phyloP scores from a whole-genome alignment of 2,329 filamentous ascomycete species.

The Penicillium sclerotigenum region DNA sequence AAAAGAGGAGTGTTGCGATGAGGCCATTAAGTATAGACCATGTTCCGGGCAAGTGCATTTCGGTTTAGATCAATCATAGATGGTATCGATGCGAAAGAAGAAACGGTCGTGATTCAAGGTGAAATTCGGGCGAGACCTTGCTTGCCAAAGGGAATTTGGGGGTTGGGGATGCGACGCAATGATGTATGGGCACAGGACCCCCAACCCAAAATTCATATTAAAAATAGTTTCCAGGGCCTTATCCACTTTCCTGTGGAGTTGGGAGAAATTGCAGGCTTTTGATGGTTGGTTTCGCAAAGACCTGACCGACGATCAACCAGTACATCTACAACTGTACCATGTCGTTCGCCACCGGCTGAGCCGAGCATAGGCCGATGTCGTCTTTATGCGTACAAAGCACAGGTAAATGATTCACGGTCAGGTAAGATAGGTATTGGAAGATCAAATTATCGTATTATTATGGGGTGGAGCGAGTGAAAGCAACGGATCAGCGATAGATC shows the following conservation, averaged over 20 bases:
- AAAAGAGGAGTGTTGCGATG: constrained; percentile 3
- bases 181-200: constrained; percentile 2
- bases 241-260: constrained; percentile 6
- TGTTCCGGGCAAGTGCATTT: constrained; percentile 9
- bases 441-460: background rate
- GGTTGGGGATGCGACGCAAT: constrained; percentile 2
- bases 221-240: constrained; percentile 10
- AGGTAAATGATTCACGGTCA: background rate
- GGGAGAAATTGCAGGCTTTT: constrained; percentile 7
- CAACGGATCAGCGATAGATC: background rate
- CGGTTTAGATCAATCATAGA: constrained; percentile 5
- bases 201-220: background rate
- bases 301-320: constrained; percentile 3
- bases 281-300: background rate
- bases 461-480: background rate
- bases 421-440: too few species aligned
- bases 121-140: background rate
- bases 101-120: background rate
- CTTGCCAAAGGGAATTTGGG: constrained; percentile 1
- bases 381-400: background rate
- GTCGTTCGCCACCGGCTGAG: background rate
- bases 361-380: background rate
- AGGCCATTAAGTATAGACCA: constrained; percentile 8
- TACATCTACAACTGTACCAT: constrained; percentile 8
- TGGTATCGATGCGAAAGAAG: background rate